phyloP scores from a whole-genome alignment of 306 rosid species.

The Oemleria cerasiformis region DNA sequence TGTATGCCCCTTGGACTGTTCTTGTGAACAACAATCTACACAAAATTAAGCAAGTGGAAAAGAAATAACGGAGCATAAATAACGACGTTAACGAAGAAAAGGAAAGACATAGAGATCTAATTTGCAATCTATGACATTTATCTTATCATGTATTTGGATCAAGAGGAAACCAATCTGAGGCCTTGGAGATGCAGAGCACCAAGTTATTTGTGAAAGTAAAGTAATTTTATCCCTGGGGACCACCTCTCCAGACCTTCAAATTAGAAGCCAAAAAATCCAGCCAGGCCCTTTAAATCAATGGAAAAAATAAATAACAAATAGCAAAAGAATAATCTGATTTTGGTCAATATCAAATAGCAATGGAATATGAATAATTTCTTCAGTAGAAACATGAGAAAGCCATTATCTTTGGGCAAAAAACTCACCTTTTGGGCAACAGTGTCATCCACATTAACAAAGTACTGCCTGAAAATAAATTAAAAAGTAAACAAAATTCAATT shows the following conservation, averaged over 20 bases:
- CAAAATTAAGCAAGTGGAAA: slow-evolving; percentile 1
- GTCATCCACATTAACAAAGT: slow-evolving; percentile 86
- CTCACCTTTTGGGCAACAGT: slow-evolving; percentile 73
- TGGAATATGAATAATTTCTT: background rate
- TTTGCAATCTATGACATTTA: background rate
- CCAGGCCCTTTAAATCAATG: background rate
- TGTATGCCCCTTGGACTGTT: slow-evolving; percentile 79
- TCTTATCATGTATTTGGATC: background rate
- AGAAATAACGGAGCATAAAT: background rate
- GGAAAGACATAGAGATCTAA: background rate
- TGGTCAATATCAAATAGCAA: background rate
- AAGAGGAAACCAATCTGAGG: background rate
- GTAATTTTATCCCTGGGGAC: background rate
- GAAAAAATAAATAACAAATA: background rate
- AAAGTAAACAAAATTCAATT: slow-evolving; percentile 15
- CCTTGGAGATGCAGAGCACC: background rate
- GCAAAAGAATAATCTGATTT: background rate
- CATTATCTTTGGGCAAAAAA: background rate
- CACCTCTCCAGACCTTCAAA: background rate
- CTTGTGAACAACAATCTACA: slow-evolving; percentile 77
- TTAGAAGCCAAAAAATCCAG: background rate
- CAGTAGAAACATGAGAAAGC: background rate
- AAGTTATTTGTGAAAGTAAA: background rate
- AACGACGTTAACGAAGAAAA: background rate
- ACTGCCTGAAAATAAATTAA: slow-evolving; percentile 59